Base-by-base conservation (phyloP, 192 early-diverging fungal genomes). In the Linnemannia elongata region DNA sequence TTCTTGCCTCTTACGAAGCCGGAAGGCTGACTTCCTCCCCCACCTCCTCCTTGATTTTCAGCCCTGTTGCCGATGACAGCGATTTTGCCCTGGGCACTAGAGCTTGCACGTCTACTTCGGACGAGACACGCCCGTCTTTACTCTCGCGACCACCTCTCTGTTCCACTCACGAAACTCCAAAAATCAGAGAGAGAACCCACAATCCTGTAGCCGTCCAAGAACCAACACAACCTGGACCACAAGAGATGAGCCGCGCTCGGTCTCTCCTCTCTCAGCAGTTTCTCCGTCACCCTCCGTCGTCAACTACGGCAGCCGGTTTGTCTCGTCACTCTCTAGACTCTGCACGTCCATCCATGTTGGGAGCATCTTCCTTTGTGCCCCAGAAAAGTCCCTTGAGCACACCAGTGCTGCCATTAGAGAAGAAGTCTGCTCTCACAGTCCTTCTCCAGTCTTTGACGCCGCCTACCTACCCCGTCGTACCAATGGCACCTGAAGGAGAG, bases 211-310 rank as follows among this genome's bases (percentile, higher is more conserved):
- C 60, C 13, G 30, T 66, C 30, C 60, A 66, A 30, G 60, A 45
- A 71, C 38, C 68, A 55, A 22, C 15, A 70, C 47, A 24, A 57
- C 68, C n/a, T 6, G 74, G 63, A 6, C 27, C 69, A 20, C 6
- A 35, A 49, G 76, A 69, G 55, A 27, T 74, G 47, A 83, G 76
- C 55, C 76, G 42, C 15, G 82, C 82, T 2, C 76, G 41, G 39
- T 78, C 82, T 12, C 44, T 78, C n/a, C 57, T 83, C 9, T 74
- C 76, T 12, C 76, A 83, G 47, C 80, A 82, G 69, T 38, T 47
- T 60, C 66, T 57, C 35, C 74, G 74, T 5, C 45, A 55, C 45
- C 74, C 74, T 38, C 74, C 74, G 1, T 36, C 36, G 6, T 35
- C 60, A 66, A 66, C 9, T 66, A 13, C 27, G 12, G 27, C 49